Base-by-base conservation (phyloP, 345 rosid species). In the Microthlaspi erraticum region DNA sequence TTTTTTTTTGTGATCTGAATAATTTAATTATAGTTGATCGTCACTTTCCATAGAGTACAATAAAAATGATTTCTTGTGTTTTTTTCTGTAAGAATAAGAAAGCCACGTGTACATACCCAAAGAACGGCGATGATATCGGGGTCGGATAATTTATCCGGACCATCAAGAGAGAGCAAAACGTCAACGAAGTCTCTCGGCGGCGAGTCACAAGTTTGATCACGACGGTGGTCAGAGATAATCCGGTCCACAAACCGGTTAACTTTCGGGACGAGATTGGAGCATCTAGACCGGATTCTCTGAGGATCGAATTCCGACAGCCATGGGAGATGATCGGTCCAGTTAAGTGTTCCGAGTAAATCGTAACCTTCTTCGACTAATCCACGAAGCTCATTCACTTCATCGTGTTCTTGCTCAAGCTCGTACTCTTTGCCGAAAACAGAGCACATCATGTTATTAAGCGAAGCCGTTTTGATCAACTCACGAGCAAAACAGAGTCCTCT, bases 51-150 rank as follows among this genome's bases (percentile, higher is more conserved):
- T 18, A 13, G 16, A 13, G 46, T 42, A 41, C 44, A 5, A 39
- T 16, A 14, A 54, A 33, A 33, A 8, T 32, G 41, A 29, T 17
- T 29, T 53, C 7, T 16, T 41, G 31, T 39, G 13, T 41, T 14
- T 6, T 12, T 29, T 37, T 8, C 17, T 46, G 34, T 18, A n/a
- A 55, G 34, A 54, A 12, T n/a, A 2, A 33, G 31, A 49, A 44
- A 52, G 16, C 16, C 50, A 60, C 61, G 58, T 20, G 57, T 68
- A 56, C 86, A 42, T 81, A 89, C 96, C 96, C 96, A 89, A 2
- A 89, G 89, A 73, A 89, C 88, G 46, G 96, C 91, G 69, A 89
- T 64, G 70, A 86, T 89, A 56, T 89, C 93, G 34, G 79, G 64
- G 64, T 87, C 85, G 41, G 84, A 68, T 72, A 87, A 65, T 55